Evolutionary conservation across 1,139 yeast genomes (phyloP).

Genomic region (Yamadazyma triangularis): DNA sequence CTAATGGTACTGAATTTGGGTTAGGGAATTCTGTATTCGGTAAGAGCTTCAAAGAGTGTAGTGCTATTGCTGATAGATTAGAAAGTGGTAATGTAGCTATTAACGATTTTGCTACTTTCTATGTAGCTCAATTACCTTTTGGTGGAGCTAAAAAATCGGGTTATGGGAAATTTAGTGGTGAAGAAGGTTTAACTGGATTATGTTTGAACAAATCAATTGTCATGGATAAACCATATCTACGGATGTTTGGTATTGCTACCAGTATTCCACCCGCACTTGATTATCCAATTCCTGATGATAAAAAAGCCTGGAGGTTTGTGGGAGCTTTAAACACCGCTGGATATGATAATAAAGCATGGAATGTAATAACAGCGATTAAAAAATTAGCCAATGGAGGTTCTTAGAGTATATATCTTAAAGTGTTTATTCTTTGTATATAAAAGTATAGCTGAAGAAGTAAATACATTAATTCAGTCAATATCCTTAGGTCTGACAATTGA

Average conservation of each 20-base stretch:
- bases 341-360: slow-evolving; percentile 73
- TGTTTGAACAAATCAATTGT: slow-evolving; percentile 85
- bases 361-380: slow-evolving; percentile 39
- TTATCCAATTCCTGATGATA: slow-evolving; percentile 80
- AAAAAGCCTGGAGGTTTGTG: slow-evolving; percentile 85
- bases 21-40: slow-evolving; percentile 91
- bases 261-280: slow-evolving; percentile 84
- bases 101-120: slow-evolving; percentile 94
- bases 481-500: no score
- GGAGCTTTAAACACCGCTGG: slow-evolving; percentile 82
- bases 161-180: slow-evolving; percentile 95
- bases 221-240: slow-evolving; percentile 71
- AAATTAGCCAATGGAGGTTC: slow-evolving; percentile 36
- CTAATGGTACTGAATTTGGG: slow-evolving; percentile 87
- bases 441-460: no score
- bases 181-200: slow-evolving; percentile 87
- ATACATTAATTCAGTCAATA: no score
- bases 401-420: no score
- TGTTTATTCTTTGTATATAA: no score
- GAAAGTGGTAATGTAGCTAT: slow-evolving; percentile 91
- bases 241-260: slow-evolving; percentile 57
- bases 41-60: slow-evolving; percentile 48
- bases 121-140: slow-evolving; percentile 92
- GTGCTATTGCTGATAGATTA: slow-evolving; percentile 57
- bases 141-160: slow-evolving; percentile 94